Evolutionary conservation across 1,139 yeast genomes (phyloP), one percentile per base, ranked within the genome.

Genomic region (Geotrichum reessii): DNA sequence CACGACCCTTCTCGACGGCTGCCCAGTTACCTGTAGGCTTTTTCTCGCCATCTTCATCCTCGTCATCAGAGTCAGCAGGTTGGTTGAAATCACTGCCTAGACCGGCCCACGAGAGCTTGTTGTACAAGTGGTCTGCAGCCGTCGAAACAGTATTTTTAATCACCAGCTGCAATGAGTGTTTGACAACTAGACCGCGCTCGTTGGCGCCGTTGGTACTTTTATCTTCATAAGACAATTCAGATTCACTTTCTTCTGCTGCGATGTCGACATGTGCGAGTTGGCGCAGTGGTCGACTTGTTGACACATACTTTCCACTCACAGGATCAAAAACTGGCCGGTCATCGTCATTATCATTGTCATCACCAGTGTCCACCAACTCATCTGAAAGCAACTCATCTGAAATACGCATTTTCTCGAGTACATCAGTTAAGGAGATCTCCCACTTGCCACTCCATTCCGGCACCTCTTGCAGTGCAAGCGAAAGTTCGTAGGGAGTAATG

Each of bases 361-460:
- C 72, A 0, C 66, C 69, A 0, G 59, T 62, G n/a, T 56, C 66
- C 65, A 66, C 69, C 0, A 70, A 68, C 1, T 62, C 65, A 9
- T 47, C 65, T 1, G 69, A 69, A 2, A 70, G 71, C 1, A 69
- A 71, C 2, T 67, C 72, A 3, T 68, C 68, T 17, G 72, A 64
- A 22, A 76, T 68, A n/a, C 69, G 66, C 59, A 57, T 57, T 25
- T 55, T 57, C 4, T 53, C 52, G 62, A 86, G 68, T 0, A 85
- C 79, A 14, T 74, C 74, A 47, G 81, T 77, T 71, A 91, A 90
- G 65, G 88, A 95, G 0, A 92, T 84, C 17, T 88, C 81, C 99
- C 99, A 93, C 65, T 87, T 80, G 0, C 98, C 98, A 0, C 93
- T 85, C 97, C 98, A 92, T 1, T 83, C 77, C 25, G 89, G 78